Evolutionary conservation across 2,329 filamentous ascomycete species (phyloP).

Genomic region (Phymatotrichopsis omnivora): DNA sequence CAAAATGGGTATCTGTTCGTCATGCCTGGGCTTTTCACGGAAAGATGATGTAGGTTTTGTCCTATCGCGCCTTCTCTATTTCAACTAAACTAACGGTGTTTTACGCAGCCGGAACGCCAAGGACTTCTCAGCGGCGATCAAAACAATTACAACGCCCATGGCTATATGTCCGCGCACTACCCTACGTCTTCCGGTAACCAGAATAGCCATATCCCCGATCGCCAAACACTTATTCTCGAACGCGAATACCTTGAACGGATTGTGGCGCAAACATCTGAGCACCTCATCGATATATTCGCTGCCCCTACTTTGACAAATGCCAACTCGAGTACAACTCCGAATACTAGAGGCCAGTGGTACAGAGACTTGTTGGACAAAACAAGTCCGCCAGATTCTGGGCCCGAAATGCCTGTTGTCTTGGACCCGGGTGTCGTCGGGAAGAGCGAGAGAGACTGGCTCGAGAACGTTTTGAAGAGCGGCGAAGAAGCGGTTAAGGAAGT

Average conservation of each 20-base stretch:
- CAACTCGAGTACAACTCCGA: slow-evolving; percentile 23
- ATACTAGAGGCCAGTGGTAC: slow-evolving; percentile 26
- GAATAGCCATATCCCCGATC: slow-evolving; percentile 15
- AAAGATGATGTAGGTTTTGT: no score
- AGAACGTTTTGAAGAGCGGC: slow-evolving; percentile 21
- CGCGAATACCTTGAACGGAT: slow-evolving; percentile 28
- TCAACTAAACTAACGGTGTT: no score
- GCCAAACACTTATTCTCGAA: slow-evolving; percentile 25
- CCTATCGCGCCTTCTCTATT: no score
- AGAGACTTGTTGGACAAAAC: slow-evolving; percentile 24
- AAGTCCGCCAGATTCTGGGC: slow-evolving; percentile 11
- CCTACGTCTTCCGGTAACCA: slow-evolving; percentile 9
- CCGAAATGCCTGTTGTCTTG: slow-evolving; percentile 25
- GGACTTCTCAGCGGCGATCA: slow-evolving; percentile 18
- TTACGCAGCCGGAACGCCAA: slow-evolving; percentile 19
- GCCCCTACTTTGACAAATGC: slow-evolving; percentile 20
- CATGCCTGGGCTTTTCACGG: no score
- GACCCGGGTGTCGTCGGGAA: slow-evolving; percentile 20
- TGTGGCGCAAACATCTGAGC: slow-evolving; percentile 26
- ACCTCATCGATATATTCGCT: slow-evolving; percentile 29
- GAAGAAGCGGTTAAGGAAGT: slow-evolving; percentile 27
- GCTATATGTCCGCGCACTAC: slow-evolving; percentile 15
- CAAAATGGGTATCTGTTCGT: no score
- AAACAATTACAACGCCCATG: slow-evolving; percentile 10
- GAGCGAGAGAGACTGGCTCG: slow-evolving; percentile 26